These are phyloP conservation scores for Malassezia restricta DNA, from an alignment of 1,284 basidiomycete species.

Conservation along the genomic window DNA sequence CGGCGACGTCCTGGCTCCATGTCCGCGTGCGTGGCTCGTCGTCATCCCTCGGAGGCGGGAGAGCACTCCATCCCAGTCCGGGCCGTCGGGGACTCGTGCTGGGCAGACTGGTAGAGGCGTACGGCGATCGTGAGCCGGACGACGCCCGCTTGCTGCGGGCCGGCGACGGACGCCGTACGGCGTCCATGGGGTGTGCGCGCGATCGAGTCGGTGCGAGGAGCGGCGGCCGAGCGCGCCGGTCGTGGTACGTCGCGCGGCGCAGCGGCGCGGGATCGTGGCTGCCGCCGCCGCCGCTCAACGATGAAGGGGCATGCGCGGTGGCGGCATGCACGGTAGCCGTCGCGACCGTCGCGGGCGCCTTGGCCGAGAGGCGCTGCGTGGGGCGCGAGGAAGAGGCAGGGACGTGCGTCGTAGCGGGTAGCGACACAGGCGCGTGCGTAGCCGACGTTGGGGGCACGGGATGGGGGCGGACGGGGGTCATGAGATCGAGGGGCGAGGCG, in stretches of 20 bases:
- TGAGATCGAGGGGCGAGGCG: background rate
- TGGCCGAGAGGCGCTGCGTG: no score
- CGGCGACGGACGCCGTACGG: no score
- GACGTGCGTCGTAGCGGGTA: no score
- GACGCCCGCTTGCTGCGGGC: no score
- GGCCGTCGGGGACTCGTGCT: slow-evolving; percentile 9
- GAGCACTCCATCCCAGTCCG: slow-evolving; percentile 16
- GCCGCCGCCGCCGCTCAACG: background rate
- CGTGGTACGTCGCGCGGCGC: background rate
- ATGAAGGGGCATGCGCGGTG: no score
- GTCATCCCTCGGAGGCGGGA: background rate
- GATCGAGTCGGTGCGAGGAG: slow-evolving; percentile 2
- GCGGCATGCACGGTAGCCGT: no score
- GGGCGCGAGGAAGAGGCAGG: no score
- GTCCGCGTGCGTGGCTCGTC: background rate
- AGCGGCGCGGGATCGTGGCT: background rate
- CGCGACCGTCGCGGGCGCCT: no score
- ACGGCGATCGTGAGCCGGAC: no score
- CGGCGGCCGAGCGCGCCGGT: background rate
- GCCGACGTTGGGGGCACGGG: no score
- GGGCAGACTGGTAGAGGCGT: background rate
- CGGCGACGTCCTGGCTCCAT: slow-evolving; percentile 5
- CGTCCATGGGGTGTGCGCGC: background rate
- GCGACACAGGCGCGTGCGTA: no score
- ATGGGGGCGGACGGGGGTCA: no score